These are phyloP conservation scores for Aspergillus sergii DNA, from an alignment of 2,329 filamentous ascomycete species.

Conservation along the genomic window DNA sequence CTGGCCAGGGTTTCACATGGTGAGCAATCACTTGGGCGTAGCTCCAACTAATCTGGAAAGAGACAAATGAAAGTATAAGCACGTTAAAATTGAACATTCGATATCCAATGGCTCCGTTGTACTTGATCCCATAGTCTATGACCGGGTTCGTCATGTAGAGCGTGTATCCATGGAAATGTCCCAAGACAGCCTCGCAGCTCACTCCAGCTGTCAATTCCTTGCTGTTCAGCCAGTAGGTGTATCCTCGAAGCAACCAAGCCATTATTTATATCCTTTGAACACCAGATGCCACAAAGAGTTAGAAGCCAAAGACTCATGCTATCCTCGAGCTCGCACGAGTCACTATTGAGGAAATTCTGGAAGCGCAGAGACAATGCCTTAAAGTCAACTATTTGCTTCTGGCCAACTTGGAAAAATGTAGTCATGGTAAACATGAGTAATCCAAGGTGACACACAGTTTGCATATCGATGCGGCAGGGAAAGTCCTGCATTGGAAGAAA, in stretches of 20 bases:
- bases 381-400: constrained; percentile 2
- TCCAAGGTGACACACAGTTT: constrained; percentile 6
- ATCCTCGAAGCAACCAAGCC: neutral
- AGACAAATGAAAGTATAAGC: neutral
- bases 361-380: constrained; percentile 4
- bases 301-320: neutral
- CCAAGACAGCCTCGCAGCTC: neutral
- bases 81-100: neutral
- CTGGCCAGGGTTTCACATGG: constrained; percentile 25
- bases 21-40: neutral
- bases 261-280: neutral
- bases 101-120: neutral
- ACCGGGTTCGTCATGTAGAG: neutral
- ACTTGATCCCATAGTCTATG: neutral
- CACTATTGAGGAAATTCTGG: neutral
- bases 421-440: constrained; percentile 9
- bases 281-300: constrained; percentile 1
- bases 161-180: constrained; percentile 4
- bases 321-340: neutral
- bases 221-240: neutral
- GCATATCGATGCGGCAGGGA: neutral
- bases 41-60: neutral
- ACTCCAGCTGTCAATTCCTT: constrained; percentile 7
- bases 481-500: constrained; percentile 8
- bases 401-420: constrained; percentile 9